These are phyloP conservation scores for Kwoniella mangroviensis DNA, from an alignment of 768 basidiomycete genomes.

Conservation along the genomic window DNA sequence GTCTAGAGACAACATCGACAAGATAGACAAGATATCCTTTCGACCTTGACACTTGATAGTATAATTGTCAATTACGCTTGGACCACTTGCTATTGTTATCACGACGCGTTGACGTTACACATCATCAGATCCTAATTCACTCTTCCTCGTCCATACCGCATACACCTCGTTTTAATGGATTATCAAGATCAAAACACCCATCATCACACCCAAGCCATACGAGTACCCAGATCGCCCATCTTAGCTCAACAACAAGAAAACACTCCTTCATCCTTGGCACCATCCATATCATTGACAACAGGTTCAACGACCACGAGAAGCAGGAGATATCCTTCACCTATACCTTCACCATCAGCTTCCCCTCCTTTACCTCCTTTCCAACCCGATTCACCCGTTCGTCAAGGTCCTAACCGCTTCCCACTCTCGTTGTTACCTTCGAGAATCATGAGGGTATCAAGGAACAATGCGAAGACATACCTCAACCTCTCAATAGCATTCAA, in stretches of 20 bases:
- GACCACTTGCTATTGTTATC: not conserved
- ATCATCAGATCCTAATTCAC: not conserved
- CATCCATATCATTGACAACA: not conserved
- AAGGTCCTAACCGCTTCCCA: not conserved
- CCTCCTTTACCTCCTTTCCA: not conserved
- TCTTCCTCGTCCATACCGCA: not conserved
- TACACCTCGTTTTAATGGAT: not conserved
- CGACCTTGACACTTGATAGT: not conserved
- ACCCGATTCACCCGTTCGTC: not conserved
- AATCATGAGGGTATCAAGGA: slow-evolving; percentile 18
- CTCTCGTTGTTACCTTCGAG: slow-evolving; percentile 1
- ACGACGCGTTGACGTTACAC: not conserved
- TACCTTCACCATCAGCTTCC: not conserved
- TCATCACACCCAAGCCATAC: not conserved
- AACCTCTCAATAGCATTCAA: slow-evolving; percentile 26
- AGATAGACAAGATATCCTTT: not conserved
- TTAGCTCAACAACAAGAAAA: not conserved
- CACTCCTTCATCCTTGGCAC: not conserved
- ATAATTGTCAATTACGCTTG: not conserved
- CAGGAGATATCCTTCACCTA: slow-evolving; percentile 6
- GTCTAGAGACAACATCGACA: not conserved
- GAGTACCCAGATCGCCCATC: not conserved
- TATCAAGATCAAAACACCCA: slow-evolving; percentile 4
- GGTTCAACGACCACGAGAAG: not conserved
- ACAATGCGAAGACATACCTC: slow-evolving; percentile 22